A percentile compares a stretch with the other conserved stretches of the same genome.
Conservation (phyloP, 2,329 filamentous ascomycete genomes). For the Gliomastix tumulicola region DNA sequence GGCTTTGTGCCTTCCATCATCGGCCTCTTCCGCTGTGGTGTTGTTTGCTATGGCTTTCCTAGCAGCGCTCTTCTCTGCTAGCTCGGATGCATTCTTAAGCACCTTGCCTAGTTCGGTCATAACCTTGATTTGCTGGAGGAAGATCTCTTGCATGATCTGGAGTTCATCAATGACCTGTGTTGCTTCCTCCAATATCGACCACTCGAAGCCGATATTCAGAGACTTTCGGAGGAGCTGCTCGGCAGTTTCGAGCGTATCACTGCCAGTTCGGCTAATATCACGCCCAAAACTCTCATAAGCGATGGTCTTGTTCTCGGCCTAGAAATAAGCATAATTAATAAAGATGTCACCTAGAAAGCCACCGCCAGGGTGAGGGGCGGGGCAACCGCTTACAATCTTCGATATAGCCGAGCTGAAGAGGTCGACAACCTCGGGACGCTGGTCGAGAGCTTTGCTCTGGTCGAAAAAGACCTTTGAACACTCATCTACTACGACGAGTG, state of each 20-base stretch:
- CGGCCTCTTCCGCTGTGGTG: neutral
- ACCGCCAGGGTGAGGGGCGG: too few species aligned
- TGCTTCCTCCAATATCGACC: conserved; percentile 9
- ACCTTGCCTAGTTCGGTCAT: conserved; percentile 9
- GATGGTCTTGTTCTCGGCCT: conserved; percentile 9
- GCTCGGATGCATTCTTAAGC: conserved; percentile 7
- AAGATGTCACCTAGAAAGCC: too few species aligned
- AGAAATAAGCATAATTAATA: neutral
- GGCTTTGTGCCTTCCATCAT: conserved; percentile 3
- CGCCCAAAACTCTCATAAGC: conserved; percentile 9
- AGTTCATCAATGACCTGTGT: conserved; percentile 11
- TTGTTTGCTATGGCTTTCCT: too few species aligned
- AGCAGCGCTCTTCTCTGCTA: too few species aligned
- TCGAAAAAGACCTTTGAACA: conserved; percentile 12
- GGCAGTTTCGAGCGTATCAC: conserved; percentile 15
- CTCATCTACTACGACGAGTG: conserved; percentile 9
- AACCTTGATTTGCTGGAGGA: conserved; percentile 5
- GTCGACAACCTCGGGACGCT: conserved; percentile 10
- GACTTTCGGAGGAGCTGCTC: conserved; percentile 11
- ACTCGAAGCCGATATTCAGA: conserved; percentile 10
- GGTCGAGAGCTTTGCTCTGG: conserved; percentile 7
- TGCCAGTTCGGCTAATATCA: conserved; percentile 12
- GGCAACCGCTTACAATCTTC: conserved; percentile 8
- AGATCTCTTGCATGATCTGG: conserved; percentile 11
- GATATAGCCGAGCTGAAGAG: conserved; percentile 11